Base-by-base conservation (phyloP, 2,329 filamentous ascomycete species). In the Cryphonectria radicalis region DNA sequence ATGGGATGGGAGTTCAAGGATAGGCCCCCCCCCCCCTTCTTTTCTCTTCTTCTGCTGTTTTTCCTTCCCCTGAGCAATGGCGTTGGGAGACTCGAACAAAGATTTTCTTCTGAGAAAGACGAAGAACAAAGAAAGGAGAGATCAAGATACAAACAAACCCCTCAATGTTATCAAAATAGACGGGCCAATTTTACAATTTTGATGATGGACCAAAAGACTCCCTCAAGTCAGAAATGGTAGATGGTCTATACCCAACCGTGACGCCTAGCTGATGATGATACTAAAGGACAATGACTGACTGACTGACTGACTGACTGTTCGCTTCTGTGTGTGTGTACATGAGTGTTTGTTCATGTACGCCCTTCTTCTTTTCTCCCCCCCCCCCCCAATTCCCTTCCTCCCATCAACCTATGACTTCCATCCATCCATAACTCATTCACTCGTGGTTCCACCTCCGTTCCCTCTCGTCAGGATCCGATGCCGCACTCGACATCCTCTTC, bases 401-500 rank as follows among this genome's bases (percentile, higher is more conserved):
- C 40, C 32, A 3, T n/a, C 25, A 35, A 7, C 57, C 13, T 19
- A 4, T 28, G 8, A 40, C 62, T 72, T 25, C n/a, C 65, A 63
- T 22, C 68, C 67, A 17, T 69, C 66, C 11, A 42, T 67, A 37
- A 1, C 43, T 50, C 43, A 50, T n/a, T 14, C 69, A n/a, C 35
- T 50, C 32, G 62, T 46, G 53, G 53, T 72, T 53, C 72, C 70
- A 74, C 67, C 74, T 68, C 55, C 70, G 37, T 63, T 73, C 70
- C 69, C 72, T 70, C 69, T 74, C 72, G 28, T 73, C 69, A 2
- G 70, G 62, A 32, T 72, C 73, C 50, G 70, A 71, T 67, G 72
- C 73, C 5, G 73, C 73, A 42, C 73, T 73, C 37, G 74, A 74
- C 42, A 71, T 73, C 63, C 71, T 70, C 63, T 71, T 68, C n/a